Percentiles rank a stretch among this genome's conserved stretches.
These are phyloP conservation scores for Trypanosomatidae sp. DNA, from an alignment of 208 protist species.

Conservation along the genomic window DNA sequence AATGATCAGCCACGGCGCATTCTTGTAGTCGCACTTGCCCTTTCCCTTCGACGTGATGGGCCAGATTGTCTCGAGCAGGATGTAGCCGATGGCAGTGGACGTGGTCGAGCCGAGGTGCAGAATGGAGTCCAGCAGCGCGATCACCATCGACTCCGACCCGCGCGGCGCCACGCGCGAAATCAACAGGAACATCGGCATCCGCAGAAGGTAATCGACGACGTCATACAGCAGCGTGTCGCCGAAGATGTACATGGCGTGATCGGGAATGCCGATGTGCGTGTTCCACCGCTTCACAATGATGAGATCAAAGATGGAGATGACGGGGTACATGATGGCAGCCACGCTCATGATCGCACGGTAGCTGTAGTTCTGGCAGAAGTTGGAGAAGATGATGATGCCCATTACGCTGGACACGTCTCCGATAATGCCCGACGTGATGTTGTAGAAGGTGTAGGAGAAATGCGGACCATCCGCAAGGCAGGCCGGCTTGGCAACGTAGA, in stretches of 20 bases:
- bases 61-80: constrained; percentile 59
- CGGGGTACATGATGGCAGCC: constrained; percentile 46
- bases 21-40: constrained; percentile 71
- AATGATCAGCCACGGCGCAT: constrained; percentile 25
- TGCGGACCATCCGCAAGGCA: constrained; percentile 66
- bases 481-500: constrained; percentile 44
- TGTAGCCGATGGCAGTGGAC: constrained; percentile 35
- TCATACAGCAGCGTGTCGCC: constrained; percentile 70
- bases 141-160: constrained; percentile 76
- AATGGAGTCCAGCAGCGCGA: constrained; percentile 72
- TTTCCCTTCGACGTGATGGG: constrained; percentile 35
- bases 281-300: constrained; percentile 84
- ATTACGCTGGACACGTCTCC: constrained; percentile 43
- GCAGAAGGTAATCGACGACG: constrained; percentile 51
- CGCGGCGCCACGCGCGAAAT: constrained; percentile 82
- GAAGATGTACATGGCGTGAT: constrained; percentile 69
- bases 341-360: constrained; percentile 55
- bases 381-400: constrained; percentile 46
- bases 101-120: constrained; percentile 59
- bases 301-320: constrained; percentile 59
- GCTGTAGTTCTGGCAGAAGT: constrained; percentile 46
- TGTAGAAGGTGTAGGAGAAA: constrained; percentile 69
- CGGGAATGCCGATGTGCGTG: constrained; percentile 43
- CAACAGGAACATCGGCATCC: constrained; percentile 74
- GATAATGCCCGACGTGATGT: constrained; percentile 35